Evolutionary conservation across 495 filamentous ascomycete species (phyloP).

Genomic region (Aspergillus egyptiacus): DNA sequence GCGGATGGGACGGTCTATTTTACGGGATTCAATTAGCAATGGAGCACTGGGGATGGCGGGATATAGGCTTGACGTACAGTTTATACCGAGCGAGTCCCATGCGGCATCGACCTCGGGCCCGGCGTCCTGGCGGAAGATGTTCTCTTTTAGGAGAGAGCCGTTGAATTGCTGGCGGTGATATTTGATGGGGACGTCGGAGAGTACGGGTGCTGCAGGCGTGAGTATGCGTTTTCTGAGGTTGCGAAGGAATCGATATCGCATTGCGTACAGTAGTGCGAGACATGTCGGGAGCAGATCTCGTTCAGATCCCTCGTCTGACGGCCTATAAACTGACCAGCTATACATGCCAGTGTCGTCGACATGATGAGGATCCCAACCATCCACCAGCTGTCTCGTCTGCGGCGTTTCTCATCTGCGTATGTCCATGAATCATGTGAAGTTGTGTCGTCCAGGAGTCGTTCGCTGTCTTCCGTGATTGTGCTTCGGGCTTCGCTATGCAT

Average conservation of each 20-base stretch:
- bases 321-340: conserved; percentile 9
- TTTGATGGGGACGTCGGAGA: conserved; percentile 5
- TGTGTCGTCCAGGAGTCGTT: conserved; percentile 7
- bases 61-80: conserved; percentile 32
- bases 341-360: background rate
- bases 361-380: background rate
- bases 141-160: conserved; percentile 47
- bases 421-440: conserved; percentile 2
- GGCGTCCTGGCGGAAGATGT: conserved; percentile 45
- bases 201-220: conserved; percentile 7
- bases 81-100: conserved; percentile 49
- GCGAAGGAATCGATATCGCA: background rate
- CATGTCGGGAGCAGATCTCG: conserved; percentile 10
- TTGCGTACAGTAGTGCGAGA: conserved; percentile 9
- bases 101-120: conserved; percentile 52
- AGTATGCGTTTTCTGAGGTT: background rate
- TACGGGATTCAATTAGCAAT: background rate
- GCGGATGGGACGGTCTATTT: conserved; percentile 35
- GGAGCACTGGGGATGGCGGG: background rate
- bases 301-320: conserved; percentile 6
- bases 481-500: background rate
- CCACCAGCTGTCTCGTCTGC: conserved; percentile 1
- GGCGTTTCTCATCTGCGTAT: background rate
- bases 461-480: background rate
- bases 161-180: conserved; percentile 34